Evolutionary conservation across 441 rosid species (phyloP).

Genomic region (Flueggea neowawraea): DNA sequence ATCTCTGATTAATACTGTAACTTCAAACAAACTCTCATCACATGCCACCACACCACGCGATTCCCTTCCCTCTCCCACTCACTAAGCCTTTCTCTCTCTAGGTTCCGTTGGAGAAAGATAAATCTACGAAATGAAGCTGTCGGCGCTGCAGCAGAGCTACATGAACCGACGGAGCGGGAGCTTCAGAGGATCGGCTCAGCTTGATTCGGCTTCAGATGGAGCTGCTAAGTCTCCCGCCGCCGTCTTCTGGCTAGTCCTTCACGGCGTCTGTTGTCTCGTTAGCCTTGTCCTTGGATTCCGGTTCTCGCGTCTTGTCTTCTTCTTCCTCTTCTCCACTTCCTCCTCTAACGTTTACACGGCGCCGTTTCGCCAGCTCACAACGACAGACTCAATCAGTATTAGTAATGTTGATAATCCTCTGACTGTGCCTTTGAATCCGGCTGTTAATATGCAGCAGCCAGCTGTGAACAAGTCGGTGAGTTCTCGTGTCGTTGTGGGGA

Average conservation of each 20-base stretch:
- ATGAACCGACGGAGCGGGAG: slow-evolving; percentile 63
- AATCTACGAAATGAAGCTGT: slow-evolving; percentile 60
- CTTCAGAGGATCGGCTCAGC: slow-evolving; percentile 47
- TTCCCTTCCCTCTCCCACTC: background rate
- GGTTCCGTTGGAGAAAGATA: too few relatives aligned
- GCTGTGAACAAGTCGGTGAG: slow-evolving; percentile 26
- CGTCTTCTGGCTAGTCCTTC: slow-evolving; percentile 70
- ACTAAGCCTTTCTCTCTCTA: too few relatives aligned
- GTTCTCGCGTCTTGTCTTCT: slow-evolving; percentile 87
- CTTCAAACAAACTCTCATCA: slow-evolving; percentile 7
- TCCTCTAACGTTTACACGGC: slow-evolving; percentile 42
- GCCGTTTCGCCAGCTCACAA: slow-evolving; percentile 47
- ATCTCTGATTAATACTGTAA: slow-evolving; percentile 19
- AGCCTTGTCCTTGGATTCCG: slow-evolving; percentile 92
- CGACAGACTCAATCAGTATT: background rate
- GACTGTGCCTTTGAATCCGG: slow-evolving; percentile 27
- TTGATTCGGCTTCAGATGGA: slow-evolving; percentile 54
- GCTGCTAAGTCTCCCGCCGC: slow-evolving; percentile 64
- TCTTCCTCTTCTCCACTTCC: slow-evolving; percentile 73
- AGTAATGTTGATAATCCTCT: background rate
- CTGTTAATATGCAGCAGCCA: slow-evolving; percentile 13
- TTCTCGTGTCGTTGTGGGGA: slow-evolving; percentile 86
- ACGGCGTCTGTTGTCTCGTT: slow-evolving; percentile 78
- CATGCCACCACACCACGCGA: slow-evolving; percentile 17
- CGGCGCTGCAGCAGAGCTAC: slow-evolving; percentile 80